Conservation (phyloP, 345 rosid genomes). For the Salix udensis region DNA sequence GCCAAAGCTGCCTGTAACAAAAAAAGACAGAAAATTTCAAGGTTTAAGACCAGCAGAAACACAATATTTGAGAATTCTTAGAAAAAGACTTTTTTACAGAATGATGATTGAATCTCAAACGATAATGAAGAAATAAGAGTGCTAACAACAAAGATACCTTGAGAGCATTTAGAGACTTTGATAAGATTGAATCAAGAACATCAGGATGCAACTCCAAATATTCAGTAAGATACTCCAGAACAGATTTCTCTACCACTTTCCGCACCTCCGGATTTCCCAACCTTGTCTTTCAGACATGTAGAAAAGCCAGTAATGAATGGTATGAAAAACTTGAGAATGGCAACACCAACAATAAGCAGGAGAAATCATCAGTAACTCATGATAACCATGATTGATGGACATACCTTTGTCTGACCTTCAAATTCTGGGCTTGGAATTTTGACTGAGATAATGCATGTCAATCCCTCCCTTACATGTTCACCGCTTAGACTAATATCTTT, state of each 20-base stretch:
- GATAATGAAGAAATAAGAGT: neutral
- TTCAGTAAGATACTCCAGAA: constrained; percentile 93
- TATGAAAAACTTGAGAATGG: constrained; percentile 13
- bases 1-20: constrained; percentile 88
- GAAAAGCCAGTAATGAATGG: constrained; percentile 8
- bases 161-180: constrained; percentile 91
- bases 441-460: constrained; percentile 93
- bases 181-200: constrained; percentile 80
- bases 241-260: constrained; percentile 84
- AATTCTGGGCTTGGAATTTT: constrained; percentile 97
- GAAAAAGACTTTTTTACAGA: neutral
- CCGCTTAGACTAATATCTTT: constrained; percentile 88
- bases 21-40: constrained; percentile 6
- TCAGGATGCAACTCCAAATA: constrained; percentile 95
- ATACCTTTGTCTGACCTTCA: constrained; percentile 99
- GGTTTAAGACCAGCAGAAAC: neutral
- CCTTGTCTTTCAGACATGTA: constrained; percentile 62
- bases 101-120: neutral
- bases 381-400: constrained; percentile 9
- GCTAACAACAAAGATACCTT: constrained; percentile 48
- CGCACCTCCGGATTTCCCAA: constrained; percentile 99
- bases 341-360: neutral
- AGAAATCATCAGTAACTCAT: neutral
- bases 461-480: constrained; percentile 95
- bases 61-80: neutral